phyloP scores from a whole-genome alignment of 176 grass and related monocot species.

The Zizania latifolia region DNA sequence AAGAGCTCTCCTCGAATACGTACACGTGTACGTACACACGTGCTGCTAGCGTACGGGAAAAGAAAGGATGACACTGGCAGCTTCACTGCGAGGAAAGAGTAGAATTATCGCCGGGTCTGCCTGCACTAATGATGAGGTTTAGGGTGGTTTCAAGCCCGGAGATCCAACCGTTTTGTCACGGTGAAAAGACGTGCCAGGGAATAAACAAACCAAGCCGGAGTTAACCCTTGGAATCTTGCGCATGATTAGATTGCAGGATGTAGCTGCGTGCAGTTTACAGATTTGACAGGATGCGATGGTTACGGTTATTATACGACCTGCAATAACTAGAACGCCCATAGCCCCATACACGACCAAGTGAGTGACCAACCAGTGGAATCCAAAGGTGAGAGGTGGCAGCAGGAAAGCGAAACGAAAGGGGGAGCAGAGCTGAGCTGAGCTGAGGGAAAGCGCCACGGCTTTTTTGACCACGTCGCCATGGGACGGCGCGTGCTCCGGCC shows the following conservation, averaged over 20 bases:
- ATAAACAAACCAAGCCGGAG: not conserved
- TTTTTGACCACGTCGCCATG: constrained; percentile 36
- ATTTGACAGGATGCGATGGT: not conserved
- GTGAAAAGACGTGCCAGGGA: constrained; percentile 38
- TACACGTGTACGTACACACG: not conserved
- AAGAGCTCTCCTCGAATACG: too few species aligned
- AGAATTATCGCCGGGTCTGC: constrained; percentile 2
- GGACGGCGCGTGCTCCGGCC: constrained; percentile 14
- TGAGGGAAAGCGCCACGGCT: constrained; percentile 17
- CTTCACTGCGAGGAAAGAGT: not conserved
- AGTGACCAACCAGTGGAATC: not conserved
- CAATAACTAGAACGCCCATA: not conserved
- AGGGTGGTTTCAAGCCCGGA: constrained; percentile 10
- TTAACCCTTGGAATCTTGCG: constrained; percentile 16
- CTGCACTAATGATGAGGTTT: constrained; percentile 38
- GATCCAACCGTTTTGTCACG: constrained; percentile 45
- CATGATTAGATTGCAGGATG: constrained; percentile 28
- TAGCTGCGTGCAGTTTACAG: not conserved
- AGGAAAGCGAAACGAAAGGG: not conserved
- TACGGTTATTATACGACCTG: not conserved
- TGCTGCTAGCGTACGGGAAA: not conserved
- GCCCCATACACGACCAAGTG: too few species aligned
- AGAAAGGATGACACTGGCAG: not conserved
- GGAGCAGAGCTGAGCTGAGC: not conserved
- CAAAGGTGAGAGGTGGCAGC: not conserved